A percentile compares a stretch with the other conserved stretches of the same genome.
These are phyloP conservation scores for Stemphylium vesicarium DNA, from an alignment of 2,329 filamentous ascomycete species.

Conservation along the genomic window DNA sequence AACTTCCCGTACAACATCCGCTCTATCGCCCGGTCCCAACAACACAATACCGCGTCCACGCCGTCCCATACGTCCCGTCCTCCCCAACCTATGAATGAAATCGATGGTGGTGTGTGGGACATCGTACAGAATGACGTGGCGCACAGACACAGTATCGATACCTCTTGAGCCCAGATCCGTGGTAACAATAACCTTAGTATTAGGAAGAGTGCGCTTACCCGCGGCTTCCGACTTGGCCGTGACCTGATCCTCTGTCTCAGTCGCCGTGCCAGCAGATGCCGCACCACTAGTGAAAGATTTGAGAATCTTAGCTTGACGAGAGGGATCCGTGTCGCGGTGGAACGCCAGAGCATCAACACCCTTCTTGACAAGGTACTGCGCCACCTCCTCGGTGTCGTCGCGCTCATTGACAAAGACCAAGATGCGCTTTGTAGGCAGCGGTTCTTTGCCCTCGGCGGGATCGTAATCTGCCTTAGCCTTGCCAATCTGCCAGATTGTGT, in stretches of 20 bases:
- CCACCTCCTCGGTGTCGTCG: constrained; percentile 82
- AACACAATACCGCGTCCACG: constrained; percentile 88
- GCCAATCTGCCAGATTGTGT: constrained; percentile 92
- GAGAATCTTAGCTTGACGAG: constrained; percentile 78
- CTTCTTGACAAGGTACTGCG: constrained; percentile 79
- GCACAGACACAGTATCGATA: constrained; percentile 90
- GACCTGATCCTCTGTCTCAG: background rate
- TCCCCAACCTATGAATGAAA: constrained; percentile 93
- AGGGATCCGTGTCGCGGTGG: constrained; percentile 81
- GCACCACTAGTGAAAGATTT: constrained; percentile 65
- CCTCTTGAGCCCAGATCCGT: constrained; percentile 92
- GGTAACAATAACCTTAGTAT: constrained; percentile 90
- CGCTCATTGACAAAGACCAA: constrained; percentile 97
- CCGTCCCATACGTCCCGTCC: constrained; percentile 90
- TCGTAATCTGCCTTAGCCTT: constrained; percentile 65
- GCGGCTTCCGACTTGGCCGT: constrained; percentile 3
- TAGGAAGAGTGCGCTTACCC: constrained; percentile 63
- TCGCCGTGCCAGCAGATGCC: constrained; percentile 1
- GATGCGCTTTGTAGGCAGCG: constrained; percentile 77
- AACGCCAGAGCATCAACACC: constrained; percentile 88
- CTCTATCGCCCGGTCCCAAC: constrained; percentile 85
- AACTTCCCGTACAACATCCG: constrained; percentile 90
- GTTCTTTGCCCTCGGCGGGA: constrained; percentile 54
- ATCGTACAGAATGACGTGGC: constrained; percentile 92
- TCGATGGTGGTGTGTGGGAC: constrained; percentile 98